Percentiles rank a stretch among this genome's conserved stretches.
Conservation (phyloP, 495 filamentous ascomycete species). For the Evansstolkia leycettana region DNA sequence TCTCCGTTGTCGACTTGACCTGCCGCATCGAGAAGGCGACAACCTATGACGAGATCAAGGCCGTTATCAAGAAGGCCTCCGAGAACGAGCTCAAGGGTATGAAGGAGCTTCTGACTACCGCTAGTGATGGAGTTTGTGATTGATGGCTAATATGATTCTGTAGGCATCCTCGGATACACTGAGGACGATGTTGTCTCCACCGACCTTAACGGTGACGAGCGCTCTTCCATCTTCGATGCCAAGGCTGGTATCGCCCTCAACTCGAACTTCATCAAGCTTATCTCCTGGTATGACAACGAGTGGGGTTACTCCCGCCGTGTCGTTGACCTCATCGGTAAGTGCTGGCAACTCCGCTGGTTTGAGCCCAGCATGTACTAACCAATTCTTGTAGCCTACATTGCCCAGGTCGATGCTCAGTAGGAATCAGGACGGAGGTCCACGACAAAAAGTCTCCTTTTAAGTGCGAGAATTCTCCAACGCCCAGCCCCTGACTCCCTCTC, state of each 20-base stretch:
- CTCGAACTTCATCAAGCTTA: constrained; percentile 95
- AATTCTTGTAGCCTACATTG: constrained; percentile 54
- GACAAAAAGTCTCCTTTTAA: constrained; percentile 28
- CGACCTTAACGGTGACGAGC: constrained; percentile 81
- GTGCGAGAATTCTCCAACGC: constrained; percentile 5
- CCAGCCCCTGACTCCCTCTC: constrained; percentile 1
- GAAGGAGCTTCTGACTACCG: constrained; percentile 35
- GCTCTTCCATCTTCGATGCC: constrained; percentile 97
- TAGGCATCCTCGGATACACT: constrained; percentile 85
- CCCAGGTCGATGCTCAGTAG: constrained; percentile 65
- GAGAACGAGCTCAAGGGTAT: constrained; percentile 77
- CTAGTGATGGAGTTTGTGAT: no score
- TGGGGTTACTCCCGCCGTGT: constrained; percentile 99
- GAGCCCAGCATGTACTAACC: constrained; percentile 1
- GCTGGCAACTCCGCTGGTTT: not conserved
- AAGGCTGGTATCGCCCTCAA: constrained; percentile 99
- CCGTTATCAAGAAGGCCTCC: constrained; percentile 75
- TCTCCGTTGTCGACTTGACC: constrained; percentile 97
- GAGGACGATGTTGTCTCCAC: constrained; percentile 95
- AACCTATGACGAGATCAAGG: constrained; percentile 90
- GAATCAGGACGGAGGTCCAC: constrained; percentile 25
- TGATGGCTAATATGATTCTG: no score
- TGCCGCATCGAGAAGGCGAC: constrained; percentile 83
- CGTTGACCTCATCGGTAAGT: constrained; percentile 71
- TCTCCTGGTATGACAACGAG: constrained; percentile 97